A percentile compares a stretch with the other conserved stretches of the same genome.
These are phyloP conservation scores for Penicillium waksmanii DNA, from an alignment of 495 filamentous ascomycete species.

Conservation along the genomic window DNA sequence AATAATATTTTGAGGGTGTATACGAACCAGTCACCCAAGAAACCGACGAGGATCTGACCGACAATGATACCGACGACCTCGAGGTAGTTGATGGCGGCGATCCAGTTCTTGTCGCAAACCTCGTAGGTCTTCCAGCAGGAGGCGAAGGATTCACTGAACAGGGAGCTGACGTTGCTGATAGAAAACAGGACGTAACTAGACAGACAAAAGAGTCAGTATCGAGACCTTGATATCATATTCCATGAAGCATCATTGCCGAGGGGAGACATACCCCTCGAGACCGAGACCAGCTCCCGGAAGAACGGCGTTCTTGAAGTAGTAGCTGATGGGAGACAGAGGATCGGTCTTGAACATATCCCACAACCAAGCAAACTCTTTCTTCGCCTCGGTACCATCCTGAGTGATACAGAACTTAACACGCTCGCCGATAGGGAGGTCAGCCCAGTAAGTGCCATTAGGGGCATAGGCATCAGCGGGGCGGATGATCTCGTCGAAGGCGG, in stretches of 20 bases:
- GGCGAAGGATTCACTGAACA: conserved; percentile 71
- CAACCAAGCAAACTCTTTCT: conserved; percentile 61
- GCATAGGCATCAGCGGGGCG: conserved; percentile 82
- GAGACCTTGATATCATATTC: background rate
- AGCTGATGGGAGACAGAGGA: conserved; percentile 74
- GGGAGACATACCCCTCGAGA: conserved; percentile 63
- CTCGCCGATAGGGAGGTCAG: conserved; percentile 68
- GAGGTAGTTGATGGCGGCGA: conserved; percentile 76
- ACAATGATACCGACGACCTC: conserved; percentile 87
- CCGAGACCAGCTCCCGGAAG: conserved; percentile 84
- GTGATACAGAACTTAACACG: conserved; percentile 68
- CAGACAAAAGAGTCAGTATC: background rate
- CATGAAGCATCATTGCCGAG: background rate
- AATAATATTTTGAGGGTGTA: background rate
- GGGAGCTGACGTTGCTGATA: conserved; percentile 78
- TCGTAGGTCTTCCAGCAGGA: conserved; percentile 68
- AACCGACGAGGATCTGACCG: conserved; percentile 76
- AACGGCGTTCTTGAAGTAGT: conserved; percentile 82
- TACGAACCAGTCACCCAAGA: conserved; percentile 56
- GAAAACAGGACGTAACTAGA: conserved; percentile 81
- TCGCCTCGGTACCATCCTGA: conserved; percentile 65
- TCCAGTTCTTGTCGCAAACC: conserved; percentile 73
- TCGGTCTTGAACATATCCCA: conserved; percentile 78
- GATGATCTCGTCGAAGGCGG: conserved; percentile 72
- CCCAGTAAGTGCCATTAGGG: conserved; percentile 80